A percentile compares a stretch with the other conserved stretches of the same genome.
Conservation (phyloP, 345 rosid genomes). For the Litchi chinensis region DNA sequence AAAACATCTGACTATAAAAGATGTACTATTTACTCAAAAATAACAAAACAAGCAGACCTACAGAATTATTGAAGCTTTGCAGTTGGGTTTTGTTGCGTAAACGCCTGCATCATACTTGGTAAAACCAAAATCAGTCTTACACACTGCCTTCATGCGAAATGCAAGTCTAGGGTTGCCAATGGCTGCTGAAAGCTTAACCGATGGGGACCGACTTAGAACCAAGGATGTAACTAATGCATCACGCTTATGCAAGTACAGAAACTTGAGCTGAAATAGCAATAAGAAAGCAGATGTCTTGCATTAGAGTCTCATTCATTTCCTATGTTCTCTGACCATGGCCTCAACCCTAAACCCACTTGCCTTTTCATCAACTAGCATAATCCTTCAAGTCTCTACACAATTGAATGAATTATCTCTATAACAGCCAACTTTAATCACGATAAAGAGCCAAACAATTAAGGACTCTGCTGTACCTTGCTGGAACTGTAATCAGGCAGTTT, state of each 20-base stretch:
- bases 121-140: constrained; percentile 13
- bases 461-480: constrained; percentile 12
- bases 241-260: constrained; percentile 10
- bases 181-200: constrained; percentile 17
- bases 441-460: not conserved
- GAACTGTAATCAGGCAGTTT: constrained; percentile 16
- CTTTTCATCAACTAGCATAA: too few species aligned
- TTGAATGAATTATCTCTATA: too few species aligned
- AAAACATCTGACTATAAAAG: not conserved
- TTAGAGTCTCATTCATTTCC: not conserved
- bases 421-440: not conserved
- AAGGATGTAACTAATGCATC: constrained; percentile 14
- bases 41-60: constrained; percentile 7
- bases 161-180: constrained; percentile 18
- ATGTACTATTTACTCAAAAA: not conserved
- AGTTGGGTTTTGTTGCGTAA: not conserved
- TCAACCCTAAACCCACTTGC: too few species aligned
- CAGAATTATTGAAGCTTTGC: constrained; percentile 23
- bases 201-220: constrained; percentile 21
- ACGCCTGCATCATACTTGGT: constrained; percentile 18
- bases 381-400: too few species aligned
- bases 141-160: constrained; percentile 17
- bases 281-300: not conserved
- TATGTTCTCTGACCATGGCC: not conserved
- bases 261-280: constrained; percentile 10